Percentiles rank a stretch among this genome's conserved stretches.
phyloP scores from a whole-genome alignment of 1,284 basidiomycete species.

The Ganoderma leucocontextum region DNA sequence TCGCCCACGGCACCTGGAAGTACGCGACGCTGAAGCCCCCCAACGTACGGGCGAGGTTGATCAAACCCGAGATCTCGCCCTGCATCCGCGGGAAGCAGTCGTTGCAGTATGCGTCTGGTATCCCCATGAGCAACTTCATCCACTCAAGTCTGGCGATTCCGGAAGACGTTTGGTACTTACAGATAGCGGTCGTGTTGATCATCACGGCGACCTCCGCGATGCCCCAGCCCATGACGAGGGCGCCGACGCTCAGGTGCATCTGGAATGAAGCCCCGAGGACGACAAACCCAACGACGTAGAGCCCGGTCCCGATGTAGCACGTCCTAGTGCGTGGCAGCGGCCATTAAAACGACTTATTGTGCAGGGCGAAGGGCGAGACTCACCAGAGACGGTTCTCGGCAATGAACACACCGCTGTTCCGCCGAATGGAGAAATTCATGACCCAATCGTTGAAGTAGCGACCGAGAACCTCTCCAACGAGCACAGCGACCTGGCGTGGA shows the following conservation, averaged over 20 bases:
- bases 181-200: conserved; percentile 73
- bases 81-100: conserved; percentile 53
- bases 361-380: conserved; percentile 26
- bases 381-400: conserved; percentile 76
- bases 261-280: conserved; percentile 66
- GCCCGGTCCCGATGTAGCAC: conserved; percentile 66
- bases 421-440: conserved; percentile 59
- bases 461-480: conserved; percentile 74
- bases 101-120: conserved; percentile 58
- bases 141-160: conserved; percentile 10
- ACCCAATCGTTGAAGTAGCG: conserved; percentile 76
- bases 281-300: conserved; percentile 73
- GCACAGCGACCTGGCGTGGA: conserved; percentile 56
- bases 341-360: not conserved
- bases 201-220: conserved; percentile 67
- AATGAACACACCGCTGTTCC: conserved; percentile 75
- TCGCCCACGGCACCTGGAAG: conserved; percentile 70
- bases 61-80: conserved; percentile 65
- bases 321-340: conserved; percentile 51
- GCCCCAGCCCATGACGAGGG: conserved; percentile 74
- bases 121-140: not conserved
- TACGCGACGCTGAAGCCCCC: conserved; percentile 72
- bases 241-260: conserved; percentile 61
- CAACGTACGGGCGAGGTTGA: conserved; percentile 66
- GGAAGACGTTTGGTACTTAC: conserved; percentile 48